Percentiles rank a stretch among this genome's conserved stretches.
Evolutionary conservation across 768 basidiomycete genomes (phyloP).

Genomic region (Amanita polypyramis): DNA sequence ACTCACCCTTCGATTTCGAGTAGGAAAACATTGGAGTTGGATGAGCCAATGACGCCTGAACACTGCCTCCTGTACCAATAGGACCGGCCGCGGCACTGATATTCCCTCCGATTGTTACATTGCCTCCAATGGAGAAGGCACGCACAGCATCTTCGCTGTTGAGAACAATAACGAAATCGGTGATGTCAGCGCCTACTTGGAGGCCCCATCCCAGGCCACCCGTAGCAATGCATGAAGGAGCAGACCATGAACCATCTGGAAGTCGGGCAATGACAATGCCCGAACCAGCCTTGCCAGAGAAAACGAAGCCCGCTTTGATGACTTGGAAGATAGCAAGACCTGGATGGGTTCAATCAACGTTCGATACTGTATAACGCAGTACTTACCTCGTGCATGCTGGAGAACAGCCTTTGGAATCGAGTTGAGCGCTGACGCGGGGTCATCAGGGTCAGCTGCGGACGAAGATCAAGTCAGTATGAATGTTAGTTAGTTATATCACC

Average conservation of each 20-base stretch:
- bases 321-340: slow-evolving; percentile 94
- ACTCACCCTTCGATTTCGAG: slow-evolving; percentile 85
- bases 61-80: slow-evolving; percentile 87
- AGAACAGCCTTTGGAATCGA: slow-evolving; percentile 89
- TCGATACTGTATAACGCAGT: not conserved
- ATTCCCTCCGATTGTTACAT: slow-evolving; percentile 91
- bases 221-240: slow-evolving; percentile 94
- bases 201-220: slow-evolving; percentile 92
- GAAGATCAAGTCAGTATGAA: not conserved
- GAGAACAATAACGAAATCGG: slow-evolving; percentile 93
- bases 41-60: slow-evolving; percentile 80
- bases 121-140: slow-evolving; percentile 93
- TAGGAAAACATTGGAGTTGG: slow-evolving; percentile 98
- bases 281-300: slow-evolving; percentile 90
- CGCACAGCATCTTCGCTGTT: slow-evolving; percentile 94
- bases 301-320: slow-evolving; percentile 88
- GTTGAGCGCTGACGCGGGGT: slow-evolving; percentile 87
- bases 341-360: slow-evolving; percentile 17
- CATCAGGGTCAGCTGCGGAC: slow-evolving; percentile 66
- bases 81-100: slow-evolving; percentile 83
- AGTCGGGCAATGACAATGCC: slow-evolving; percentile 88
- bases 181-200: slow-evolving; percentile 92
- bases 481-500: not conserved
- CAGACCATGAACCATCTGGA: slow-evolving; percentile 94
- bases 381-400: slow-evolving; percentile 74